Evolutionary conservation across 371 early-diverging fungal species (phyloP).

Genomic region (Cokeromyces recurvatus): DNA sequence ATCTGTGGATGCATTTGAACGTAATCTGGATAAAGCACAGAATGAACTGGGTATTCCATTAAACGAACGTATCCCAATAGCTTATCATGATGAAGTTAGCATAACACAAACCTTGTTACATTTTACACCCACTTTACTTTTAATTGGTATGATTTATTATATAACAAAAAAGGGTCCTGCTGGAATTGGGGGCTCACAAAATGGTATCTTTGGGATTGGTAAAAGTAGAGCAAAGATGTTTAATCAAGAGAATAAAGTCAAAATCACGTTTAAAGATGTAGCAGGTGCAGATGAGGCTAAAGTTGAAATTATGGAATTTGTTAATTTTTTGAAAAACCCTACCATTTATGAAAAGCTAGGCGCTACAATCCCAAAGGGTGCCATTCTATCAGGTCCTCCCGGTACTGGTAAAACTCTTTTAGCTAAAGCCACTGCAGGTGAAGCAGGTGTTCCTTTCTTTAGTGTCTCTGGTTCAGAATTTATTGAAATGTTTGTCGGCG

Average conservation of each 20-base stretch:
- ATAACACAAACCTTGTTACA: conserved; percentile 68
- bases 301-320: conserved; percentile 99
- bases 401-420: conserved; percentile 99
- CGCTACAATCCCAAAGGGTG: conserved; percentile 99
- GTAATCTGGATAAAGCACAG: conserved; percentile 87
- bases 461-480: conserved; percentile 99
- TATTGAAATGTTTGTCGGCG: conserved; percentile 99
- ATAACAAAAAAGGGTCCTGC: conserved; percentile 78
- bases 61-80: conserved; percentile 85
- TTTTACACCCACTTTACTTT: conserved; percentile 89
- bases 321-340: conserved; percentile 99
- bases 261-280: conserved; percentile 98
- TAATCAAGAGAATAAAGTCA: conserved; percentile 94
- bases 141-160: conserved; percentile 85
- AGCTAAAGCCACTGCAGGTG: conserved; percentile 99
- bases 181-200: conserved; percentile 59
- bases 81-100: conserved; percentile 79
- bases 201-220: conserved; percentile 94
- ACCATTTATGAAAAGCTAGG: conserved; percentile 95
- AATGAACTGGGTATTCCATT: conserved; percentile 86
- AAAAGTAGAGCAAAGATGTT: conserved; percentile 95
- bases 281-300: conserved; percentile 99
- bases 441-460: conserved; percentile 97
- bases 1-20: conserved; percentile 93
- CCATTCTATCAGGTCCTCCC: conserved; percentile 94